phyloP scores from a whole-genome alignment of 352 stramenopile species.

The Phytophthora fragariae region DNA sequence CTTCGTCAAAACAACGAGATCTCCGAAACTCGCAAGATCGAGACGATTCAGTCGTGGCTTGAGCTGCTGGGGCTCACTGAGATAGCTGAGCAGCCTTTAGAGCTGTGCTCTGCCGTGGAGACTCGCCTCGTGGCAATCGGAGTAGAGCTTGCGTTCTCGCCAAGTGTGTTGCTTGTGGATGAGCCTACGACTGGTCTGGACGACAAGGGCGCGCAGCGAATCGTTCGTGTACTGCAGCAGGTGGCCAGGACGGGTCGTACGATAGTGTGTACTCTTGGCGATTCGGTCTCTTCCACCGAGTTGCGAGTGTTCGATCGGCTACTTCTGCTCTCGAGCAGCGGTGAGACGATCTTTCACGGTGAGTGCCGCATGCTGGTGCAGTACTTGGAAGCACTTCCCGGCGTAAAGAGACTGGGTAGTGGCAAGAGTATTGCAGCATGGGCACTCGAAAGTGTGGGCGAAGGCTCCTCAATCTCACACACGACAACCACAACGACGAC shows the following conservation, averaged over 20 bases:
- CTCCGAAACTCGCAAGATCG: constrained; percentile 15
- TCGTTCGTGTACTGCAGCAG: constrained; percentile 31
- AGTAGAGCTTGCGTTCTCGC: constrained; percentile 33
- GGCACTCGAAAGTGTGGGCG: constrained; percentile 34
- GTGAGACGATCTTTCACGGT: constrained; percentile 36
- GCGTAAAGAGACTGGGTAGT: constrained; percentile 31
- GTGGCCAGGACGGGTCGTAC: constrained; percentile 33
- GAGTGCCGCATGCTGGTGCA: constrained; percentile 23
- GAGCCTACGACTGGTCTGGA: constrained; percentile 34
- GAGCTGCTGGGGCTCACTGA: constrained; percentile 32
- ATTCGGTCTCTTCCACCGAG: constrained; percentile 16
- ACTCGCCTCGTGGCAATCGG: constrained; percentile 36
- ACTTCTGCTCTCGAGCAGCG: constrained; percentile 32
- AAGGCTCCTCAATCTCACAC: not conserved
- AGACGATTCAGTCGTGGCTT: constrained; percentile 30
- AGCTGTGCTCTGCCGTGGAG: constrained; percentile 23
- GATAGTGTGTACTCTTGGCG: constrained; percentile 34
- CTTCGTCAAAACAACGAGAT: constrained; percentile 25
- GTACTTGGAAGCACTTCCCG: constrained; percentile 31
- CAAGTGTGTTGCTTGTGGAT: constrained; percentile 35
- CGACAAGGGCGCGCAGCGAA: constrained; percentile 15
- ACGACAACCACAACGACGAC: constrained; percentile 11
- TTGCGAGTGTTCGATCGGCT: constrained; percentile 31
- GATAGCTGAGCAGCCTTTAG: constrained; percentile 24
- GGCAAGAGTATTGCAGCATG: constrained; percentile 31